Conservation (phyloP, 2,329 filamentous ascomycete genomes). For the Blastomyces silverae region DNA sequence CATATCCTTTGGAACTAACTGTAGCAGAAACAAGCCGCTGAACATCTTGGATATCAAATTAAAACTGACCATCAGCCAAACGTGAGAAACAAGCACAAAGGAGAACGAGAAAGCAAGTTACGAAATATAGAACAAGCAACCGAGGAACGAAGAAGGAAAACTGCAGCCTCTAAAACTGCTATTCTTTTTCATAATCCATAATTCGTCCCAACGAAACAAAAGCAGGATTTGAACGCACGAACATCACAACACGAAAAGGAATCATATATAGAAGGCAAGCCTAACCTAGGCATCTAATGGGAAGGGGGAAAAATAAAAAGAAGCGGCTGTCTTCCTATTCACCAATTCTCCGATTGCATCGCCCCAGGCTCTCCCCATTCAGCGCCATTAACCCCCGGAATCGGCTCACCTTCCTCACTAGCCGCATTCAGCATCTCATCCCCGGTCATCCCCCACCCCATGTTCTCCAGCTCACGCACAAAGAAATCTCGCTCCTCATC, state of each 20-base stretch:
- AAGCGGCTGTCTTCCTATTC: not conserved
- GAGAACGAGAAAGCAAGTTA: not conserved
- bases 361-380: constrained; percentile 27
- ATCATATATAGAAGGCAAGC: not conserved
- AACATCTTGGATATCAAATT: not conserved
- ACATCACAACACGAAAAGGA: not conserved
- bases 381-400: constrained; percentile 29
- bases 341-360: constrained; percentile 17
- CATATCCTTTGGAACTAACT: not conserved
- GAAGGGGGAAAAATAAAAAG: no score
- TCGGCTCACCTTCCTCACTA: constrained; percentile 27
- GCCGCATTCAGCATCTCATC: constrained; percentile 31
- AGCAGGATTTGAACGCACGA: not conserved
- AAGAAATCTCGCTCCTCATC: constrained; percentile 75
- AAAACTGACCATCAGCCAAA: not conserved
- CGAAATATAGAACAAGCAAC: not conserved
- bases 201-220: not conserved
- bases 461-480: constrained; percentile 65
- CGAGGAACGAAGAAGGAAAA: not conserved
- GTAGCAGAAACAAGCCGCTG: not conserved
- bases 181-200: not conserved
- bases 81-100: not conserved
- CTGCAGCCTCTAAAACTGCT: not conserved
- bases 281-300: no score
- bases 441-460: constrained; percentile 48